These are phyloP conservation scores for Dichotomopilus funicola DNA, from an alignment of 2,329 filamentous ascomycete genomes.

Conservation along the genomic window DNA sequence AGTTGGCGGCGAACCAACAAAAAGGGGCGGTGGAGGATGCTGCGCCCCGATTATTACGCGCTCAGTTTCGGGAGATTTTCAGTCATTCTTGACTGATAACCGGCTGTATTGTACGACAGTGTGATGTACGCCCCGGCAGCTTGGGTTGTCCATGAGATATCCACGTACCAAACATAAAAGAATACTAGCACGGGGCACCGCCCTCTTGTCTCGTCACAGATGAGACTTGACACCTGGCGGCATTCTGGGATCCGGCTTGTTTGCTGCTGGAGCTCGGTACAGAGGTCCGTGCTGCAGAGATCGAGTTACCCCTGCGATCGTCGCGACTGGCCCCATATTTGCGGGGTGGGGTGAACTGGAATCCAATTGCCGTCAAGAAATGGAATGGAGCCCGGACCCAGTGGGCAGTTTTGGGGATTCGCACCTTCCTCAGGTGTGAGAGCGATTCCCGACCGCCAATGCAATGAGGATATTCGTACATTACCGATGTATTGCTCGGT, in stretches of 20 bases:
- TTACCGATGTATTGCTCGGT: background rate
- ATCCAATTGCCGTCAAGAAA: too few relatives aligned
- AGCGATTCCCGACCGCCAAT: too few relatives aligned
- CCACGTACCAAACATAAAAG: too few relatives aligned
- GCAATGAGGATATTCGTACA: background rate
- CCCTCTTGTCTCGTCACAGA: too few relatives aligned
- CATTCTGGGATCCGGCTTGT: too few relatives aligned
- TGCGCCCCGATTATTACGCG: slow-evolving; percentile 9
- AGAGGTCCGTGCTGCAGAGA: background rate
- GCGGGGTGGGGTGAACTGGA: background rate
- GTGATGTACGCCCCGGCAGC: too few relatives aligned
- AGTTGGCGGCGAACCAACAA: slow-evolving; percentile 5
- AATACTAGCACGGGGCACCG: too few relatives aligned
- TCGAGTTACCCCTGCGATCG: background rate
- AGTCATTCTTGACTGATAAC: background rate
- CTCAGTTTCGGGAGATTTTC: background rate
- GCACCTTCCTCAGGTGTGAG: too few relatives aligned
- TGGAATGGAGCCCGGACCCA: background rate
- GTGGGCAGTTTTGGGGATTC: background rate
- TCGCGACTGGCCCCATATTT: background rate
- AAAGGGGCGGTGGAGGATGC: slow-evolving; percentile 1
- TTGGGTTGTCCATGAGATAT: too few relatives aligned
- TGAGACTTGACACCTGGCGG: too few relatives aligned
- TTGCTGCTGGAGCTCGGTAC: too few relatives aligned
- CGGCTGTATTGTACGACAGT: too few relatives aligned